phyloP scores from a whole-genome alignment of 2,329 filamentous ascomycete species.

The Fusarium sp. region DNA sequence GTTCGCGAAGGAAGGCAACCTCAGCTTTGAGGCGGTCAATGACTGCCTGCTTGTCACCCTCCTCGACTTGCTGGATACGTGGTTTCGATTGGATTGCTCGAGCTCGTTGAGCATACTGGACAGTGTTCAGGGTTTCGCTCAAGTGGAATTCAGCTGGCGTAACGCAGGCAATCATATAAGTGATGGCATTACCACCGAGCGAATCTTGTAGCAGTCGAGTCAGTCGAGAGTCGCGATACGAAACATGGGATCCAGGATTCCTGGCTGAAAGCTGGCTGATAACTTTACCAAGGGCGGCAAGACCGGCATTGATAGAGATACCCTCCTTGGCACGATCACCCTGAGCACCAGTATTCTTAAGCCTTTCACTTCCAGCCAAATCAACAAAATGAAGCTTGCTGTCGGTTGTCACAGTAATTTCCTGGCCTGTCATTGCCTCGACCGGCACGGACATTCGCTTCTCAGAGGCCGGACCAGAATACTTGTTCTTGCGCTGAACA shows the following conservation, averaged over 20 bases:
- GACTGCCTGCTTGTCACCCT: slow-evolving; percentile 91
- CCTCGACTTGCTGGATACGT: slow-evolving; percentile 92
- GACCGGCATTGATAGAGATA: slow-evolving; percentile 96
- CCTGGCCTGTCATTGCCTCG: slow-evolving; percentile 77
- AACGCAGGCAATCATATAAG: slow-evolving; percentile 99
- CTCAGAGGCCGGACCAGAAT: slow-evolving; percentile 69
- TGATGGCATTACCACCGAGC: slow-evolving; percentile 95
- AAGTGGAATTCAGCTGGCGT: slow-evolving; percentile 97
- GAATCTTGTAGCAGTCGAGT: slow-evolving; percentile 97
- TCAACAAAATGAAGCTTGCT: slow-evolving; percentile 99
- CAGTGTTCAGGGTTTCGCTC: slow-evolving; percentile 96
- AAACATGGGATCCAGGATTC: slow-evolving; percentile 88
- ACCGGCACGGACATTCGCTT: slow-evolving; percentile 90
- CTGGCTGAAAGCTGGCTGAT: slow-evolving; percentile 97
- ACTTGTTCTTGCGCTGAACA: slow-evolving; percentile 81
- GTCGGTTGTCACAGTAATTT: slow-evolving; percentile 84
- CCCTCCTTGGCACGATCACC: slow-evolving; percentile 95
- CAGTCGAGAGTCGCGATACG: slow-evolving; percentile 97
- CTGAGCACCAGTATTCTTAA: slow-evolving; percentile 97
- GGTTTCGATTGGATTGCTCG: slow-evolving; percentile 98
- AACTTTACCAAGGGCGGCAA: slow-evolving; percentile 95
- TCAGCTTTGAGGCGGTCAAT: slow-evolving; percentile 96
- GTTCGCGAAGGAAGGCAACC: slow-evolving; percentile 91
- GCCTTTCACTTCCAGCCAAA: slow-evolving; percentile 92
- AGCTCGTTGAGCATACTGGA: slow-evolving; percentile 96